Conservation (phyloP, 345 rosid species). For the Combretum micranthum region DNA sequence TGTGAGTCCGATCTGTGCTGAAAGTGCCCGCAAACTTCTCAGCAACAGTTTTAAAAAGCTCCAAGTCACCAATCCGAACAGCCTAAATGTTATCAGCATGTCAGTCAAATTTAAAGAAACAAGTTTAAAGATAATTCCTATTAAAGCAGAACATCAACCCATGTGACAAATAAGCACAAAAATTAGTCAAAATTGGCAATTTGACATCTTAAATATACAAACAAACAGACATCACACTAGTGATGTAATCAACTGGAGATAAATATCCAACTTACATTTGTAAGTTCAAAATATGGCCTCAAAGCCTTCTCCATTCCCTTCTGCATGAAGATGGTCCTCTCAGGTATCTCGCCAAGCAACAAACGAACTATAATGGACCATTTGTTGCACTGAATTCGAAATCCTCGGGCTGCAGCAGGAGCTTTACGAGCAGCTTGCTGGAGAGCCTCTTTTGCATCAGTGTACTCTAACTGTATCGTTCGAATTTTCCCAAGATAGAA, state of each 20-base stretch:
- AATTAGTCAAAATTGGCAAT: no score
- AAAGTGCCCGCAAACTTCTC: slow-evolving; percentile 62
- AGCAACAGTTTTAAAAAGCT: slow-evolving; percentile 63
- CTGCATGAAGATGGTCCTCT: slow-evolving; percentile 75
- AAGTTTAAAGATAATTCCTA: background rate
- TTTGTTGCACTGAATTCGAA: slow-evolving; percentile 72
- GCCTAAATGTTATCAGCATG: slow-evolving; percentile 36
- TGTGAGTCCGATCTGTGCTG: slow-evolving; percentile 53
- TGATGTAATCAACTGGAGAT: background rate
- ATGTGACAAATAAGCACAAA: no score
- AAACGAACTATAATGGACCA: slow-evolving; percentile 80
- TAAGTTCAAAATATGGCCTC: slow-evolving; percentile 79
- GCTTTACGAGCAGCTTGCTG: slow-evolving; percentile 92
- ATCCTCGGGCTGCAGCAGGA: slow-evolving; percentile 65
- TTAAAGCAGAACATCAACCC: background rate
- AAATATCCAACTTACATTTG: slow-evolving; percentile 51
- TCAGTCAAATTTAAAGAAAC: background rate
- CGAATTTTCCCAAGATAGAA: slow-evolving; percentile 82
- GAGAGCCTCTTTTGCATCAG: slow-evolving; percentile 85
- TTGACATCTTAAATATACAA: no score
- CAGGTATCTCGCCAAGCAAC: slow-evolving; percentile 82
- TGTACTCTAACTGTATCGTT: slow-evolving; percentile 83
- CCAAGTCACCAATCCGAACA: slow-evolving; percentile 85
- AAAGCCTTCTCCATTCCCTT: slow-evolving; percentile 83
- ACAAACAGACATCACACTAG: no score